These are phyloP conservation scores for Hygrocybe coccinea DNA, from an alignment of 768 basidiomycete species.

Conservation along the genomic window DNA sequence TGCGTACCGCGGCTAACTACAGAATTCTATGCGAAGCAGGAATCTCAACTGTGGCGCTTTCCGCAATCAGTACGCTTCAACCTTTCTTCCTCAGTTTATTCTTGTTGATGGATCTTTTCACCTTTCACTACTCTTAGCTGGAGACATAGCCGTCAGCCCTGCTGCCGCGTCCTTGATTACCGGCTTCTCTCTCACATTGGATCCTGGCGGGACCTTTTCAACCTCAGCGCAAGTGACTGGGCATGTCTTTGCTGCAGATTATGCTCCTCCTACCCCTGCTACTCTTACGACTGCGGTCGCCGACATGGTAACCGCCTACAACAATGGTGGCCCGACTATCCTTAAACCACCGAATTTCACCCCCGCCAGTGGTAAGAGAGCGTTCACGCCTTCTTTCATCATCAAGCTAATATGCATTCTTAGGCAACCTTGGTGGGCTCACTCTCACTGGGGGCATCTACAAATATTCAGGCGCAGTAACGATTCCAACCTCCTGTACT, in stretches of 20 bases:
- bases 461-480: conserved; percentile 15
- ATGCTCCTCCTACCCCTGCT: conserved; percentile 17
- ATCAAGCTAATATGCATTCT: neutral
- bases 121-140: conserved; percentile 10
- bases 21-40: conserved; percentile 6
- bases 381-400: neutral
- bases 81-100: neutral
- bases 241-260: conserved; percentile 18
- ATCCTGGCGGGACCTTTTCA: conserved; percentile 15
- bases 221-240: conserved; percentile 21
- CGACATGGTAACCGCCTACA: conserved; percentile 22
- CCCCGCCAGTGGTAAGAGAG: neutral
- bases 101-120: neutral
- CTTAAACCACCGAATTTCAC: conserved; percentile 14
- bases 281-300: conserved; percentile 16
- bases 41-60: conserved; percentile 4
- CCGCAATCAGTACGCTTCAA: conserved; percentile 4
- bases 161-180: conserved; percentile 17
- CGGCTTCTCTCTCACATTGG: conserved; percentile 19
- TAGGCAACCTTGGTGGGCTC: conserved; percentile 19
- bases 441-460: conserved; percentile 19
- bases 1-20: conserved; percentile 7
- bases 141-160: conserved; percentile 21
- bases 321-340: conserved; percentile 12
- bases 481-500: conserved; percentile 9